These are phyloP conservation scores for Mucor saturninus DNA, from an alignment of 371 early-diverging fungal species.

Conservation along the genomic window DNA sequence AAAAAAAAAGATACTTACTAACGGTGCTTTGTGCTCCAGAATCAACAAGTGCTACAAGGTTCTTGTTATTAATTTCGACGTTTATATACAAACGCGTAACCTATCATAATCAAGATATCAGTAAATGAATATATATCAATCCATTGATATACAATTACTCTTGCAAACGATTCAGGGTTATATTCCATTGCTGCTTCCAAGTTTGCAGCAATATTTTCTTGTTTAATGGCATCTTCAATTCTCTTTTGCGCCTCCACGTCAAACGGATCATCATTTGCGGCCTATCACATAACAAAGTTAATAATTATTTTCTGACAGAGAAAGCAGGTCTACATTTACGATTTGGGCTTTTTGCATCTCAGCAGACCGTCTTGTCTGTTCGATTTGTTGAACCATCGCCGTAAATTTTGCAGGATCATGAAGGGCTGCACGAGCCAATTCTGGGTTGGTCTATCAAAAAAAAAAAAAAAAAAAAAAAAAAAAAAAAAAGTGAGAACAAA, in stretches of 20 bases:
- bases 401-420: constrained; percentile 71
- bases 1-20: constrained; percentile 61
- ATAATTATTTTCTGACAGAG: constrained; percentile 25
- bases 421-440: constrained; percentile 70
- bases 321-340: constrained; percentile 33
- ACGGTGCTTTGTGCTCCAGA: constrained; percentile 98
- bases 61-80: constrained; percentile 85
- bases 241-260: constrained; percentile 89
- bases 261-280: constrained; percentile 80
- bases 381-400: constrained; percentile 69
- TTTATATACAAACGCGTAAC: constrained; percentile 92
- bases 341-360: constrained; percentile 61
- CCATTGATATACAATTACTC: constrained; percentile 35
- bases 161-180: constrained; percentile 94
- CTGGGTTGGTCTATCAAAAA: constrained; percentile 65
- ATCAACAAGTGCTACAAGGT: constrained; percentile 94
- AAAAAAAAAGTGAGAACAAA: neutral
- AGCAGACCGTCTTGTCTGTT: constrained; percentile 60
- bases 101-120: constrained; percentile 16
- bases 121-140: neutral
- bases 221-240: constrained; percentile 90
- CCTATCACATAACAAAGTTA: constrained; percentile 10
- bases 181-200: constrained; percentile 92
- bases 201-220: constrained; percentile 86
- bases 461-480: neutral